Evolutionary conservation across 164 flowering plant genomes (phyloP), one percentile per base, ranked within the genome.

Genomic region (Pachysandra terminalis): DNA sequence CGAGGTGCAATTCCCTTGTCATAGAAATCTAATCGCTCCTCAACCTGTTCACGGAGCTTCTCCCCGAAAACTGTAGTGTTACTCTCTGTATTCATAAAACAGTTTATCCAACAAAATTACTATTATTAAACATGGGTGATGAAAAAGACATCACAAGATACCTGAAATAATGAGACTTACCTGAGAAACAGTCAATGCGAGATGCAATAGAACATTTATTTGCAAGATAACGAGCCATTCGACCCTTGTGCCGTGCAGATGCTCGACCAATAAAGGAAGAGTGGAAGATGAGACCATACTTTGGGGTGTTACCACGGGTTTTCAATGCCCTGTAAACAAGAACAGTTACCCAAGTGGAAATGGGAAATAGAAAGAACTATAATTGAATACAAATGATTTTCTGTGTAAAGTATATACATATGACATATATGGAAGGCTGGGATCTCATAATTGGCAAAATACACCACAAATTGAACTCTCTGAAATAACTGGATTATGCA

Each of bases 261-360:
- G 99, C 99, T 40, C 96, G 91, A 24, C 98, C 99, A 78, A 96
- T 96, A 61, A 92, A 93, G 59, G 98, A 93, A 35, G 99, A 92
- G 65, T 93, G 98, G 80, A 96, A 96, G 41, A 96, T 96, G 16
- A 93, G 85, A 64, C 99, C 99, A 82, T 93, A 90, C 69, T 96
- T 96, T 62, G 99, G 98, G n/a, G n/a, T n/a, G n/a, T n/a, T n/a
- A n/a, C n/a, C n/a, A n/a, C n/a, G n/a, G n/a, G n/a, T n/a, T n/a
- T 92, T 96, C 79, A 96, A 65, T 21, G 99, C 98, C 89, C 99
- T 95, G 72, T 65, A 66, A 23, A 59, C 9, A 59, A 37, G 15
- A 68, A 61, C 6, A 66, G 59, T 40, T 40, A 40, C n/a, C n/a
- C 10, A 40, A 40, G 45, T 40, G 45, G 45, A 40, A 40, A 5